Conservation (phyloP, 176 grass and related monocot genomes). For the Juncus effusus region DNA sequence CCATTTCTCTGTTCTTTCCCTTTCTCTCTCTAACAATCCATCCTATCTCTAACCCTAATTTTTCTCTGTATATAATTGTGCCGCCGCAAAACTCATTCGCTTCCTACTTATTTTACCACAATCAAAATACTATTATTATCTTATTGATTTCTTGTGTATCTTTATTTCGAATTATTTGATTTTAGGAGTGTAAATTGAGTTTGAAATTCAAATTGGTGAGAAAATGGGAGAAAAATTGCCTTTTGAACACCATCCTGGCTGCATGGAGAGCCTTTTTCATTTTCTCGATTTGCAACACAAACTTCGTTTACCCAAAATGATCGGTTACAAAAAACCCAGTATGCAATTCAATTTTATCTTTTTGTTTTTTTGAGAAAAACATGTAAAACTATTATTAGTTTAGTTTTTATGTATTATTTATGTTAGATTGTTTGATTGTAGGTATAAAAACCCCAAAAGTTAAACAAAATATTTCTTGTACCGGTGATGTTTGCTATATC, state of each 20-base stretch:
- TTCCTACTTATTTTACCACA: too few species aligned
- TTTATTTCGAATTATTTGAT: too few species aligned
- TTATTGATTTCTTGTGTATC: too few species aligned
- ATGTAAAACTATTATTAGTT: not conserved
- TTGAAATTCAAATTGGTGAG: not conserved
- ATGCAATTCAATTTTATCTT: not conserved
- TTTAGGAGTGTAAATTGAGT: not conserved
- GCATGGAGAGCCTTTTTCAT: slow-evolving; percentile 17
- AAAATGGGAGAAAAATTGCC: slow-evolving; percentile 12
- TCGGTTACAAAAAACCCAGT: slow-evolving; percentile 24
- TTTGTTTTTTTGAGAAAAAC: not conserved
- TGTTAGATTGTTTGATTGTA: slow-evolving; percentile 2
- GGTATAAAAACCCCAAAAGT: slow-evolving; percentile 20
- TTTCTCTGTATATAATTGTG: too few species aligned
- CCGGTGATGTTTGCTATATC: not conserved
- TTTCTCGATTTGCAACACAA: slow-evolving; percentile 17
- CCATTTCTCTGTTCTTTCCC: too few species aligned
- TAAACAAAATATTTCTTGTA: not conserved
- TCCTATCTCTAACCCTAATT: too few species aligned
- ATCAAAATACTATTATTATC: too few species aligned
- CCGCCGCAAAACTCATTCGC: too few species aligned
- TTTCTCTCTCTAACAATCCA: too few species aligned
- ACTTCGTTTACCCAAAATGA: slow-evolving; percentile 22
- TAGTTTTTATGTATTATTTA: slow-evolving; percentile 13
- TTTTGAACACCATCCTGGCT: not conserved